phyloP scores from a whole-genome alignment of 2,329 filamentous ascomycete genomes.

The Cucurbitaria berberidis region DNA sequence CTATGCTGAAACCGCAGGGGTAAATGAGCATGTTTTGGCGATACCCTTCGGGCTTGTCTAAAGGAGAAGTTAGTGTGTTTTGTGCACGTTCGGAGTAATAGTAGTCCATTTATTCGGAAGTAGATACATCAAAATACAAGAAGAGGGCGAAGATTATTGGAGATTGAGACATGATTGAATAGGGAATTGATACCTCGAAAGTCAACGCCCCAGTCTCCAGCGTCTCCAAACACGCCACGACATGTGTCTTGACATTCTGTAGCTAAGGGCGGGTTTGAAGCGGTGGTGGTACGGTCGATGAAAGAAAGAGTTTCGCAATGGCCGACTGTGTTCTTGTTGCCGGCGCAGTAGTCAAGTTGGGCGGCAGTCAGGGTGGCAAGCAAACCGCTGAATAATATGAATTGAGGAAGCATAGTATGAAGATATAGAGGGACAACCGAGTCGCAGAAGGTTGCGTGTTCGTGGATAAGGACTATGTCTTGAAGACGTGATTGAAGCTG shows the following conservation, averaged over 20 bases:
- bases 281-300: constrained; percentile 17
- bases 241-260: constrained; percentile 25
- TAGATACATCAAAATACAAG: neutral
- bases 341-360: constrained; percentile 12
- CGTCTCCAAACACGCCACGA: constrained; percentile 18
- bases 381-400: neutral
- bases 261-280: constrained; percentile 11
- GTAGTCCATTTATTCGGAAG: neutral
- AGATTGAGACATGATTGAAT: neutral
- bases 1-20: constrained; percentile 25
- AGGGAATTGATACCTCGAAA: constrained; percentile 11
- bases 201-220: constrained; percentile 28
- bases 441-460: neutral
- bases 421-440: neutral
- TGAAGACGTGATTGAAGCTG: neutral
- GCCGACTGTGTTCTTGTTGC: constrained; percentile 11
- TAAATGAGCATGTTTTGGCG: constrained; percentile 16
- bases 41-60: constrained; percentile 23
- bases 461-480: neutral
- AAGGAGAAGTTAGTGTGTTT: neutral
- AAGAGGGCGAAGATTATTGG: neutral
- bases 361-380: constrained; percentile 4
- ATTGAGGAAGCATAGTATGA: neutral
- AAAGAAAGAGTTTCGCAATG: constrained; percentile 26
- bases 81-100: neutral